phyloP scores from a whole-genome alignment of 495 filamentous ascomycete genomes.

The Podospora bellae-mahoneyi region DNA sequence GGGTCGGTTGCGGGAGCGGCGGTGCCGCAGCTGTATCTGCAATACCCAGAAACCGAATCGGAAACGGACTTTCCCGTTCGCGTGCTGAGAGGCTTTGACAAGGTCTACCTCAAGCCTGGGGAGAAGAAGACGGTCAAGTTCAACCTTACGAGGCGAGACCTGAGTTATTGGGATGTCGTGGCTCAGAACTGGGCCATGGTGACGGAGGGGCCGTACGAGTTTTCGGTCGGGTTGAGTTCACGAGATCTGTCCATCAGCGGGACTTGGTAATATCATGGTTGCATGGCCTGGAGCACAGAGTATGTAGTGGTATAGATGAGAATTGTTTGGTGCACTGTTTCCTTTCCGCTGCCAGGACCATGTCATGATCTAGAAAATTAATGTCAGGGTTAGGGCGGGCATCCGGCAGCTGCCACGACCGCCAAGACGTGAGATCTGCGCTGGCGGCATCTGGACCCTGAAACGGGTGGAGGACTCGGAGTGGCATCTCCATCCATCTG shows the following conservation, averaged over 20 bases:
- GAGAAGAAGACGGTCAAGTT: constrained; percentile 62
- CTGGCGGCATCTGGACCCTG: background rate
- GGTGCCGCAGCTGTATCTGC: constrained; percentile 82
- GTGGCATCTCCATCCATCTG: background rate
- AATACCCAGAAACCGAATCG: constrained; percentile 55
- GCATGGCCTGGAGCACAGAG: background rate
- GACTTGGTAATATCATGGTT: constrained; percentile 31
- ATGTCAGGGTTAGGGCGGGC: background rate
- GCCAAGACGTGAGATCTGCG: background rate
- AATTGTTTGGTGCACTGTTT: background rate
- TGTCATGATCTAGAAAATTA: no score
- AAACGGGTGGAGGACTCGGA: background rate
- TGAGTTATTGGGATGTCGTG: constrained; percentile 74
- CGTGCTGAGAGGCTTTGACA: constrained; percentile 79
- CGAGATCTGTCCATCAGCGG: constrained; percentile 34
- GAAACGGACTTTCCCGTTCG: constrained; percentile 68
- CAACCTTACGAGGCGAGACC: constrained; percentile 70
- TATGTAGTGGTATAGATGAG: no score
- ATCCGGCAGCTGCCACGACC: background rate
- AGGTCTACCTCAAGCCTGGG: constrained; percentile 57
- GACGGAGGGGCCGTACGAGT: constrained; percentile 42
- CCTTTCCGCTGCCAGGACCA: no score
- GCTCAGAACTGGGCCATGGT: constrained; percentile 82
- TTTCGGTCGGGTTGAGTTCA: constrained; percentile 46
- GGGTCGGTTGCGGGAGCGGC: constrained; percentile 62